Evolutionary conservation across 257 asterid genomes (phyloP), one percentile per base, ranked within the genome.

Genomic region (Thymus quinquecostatus): DNA sequence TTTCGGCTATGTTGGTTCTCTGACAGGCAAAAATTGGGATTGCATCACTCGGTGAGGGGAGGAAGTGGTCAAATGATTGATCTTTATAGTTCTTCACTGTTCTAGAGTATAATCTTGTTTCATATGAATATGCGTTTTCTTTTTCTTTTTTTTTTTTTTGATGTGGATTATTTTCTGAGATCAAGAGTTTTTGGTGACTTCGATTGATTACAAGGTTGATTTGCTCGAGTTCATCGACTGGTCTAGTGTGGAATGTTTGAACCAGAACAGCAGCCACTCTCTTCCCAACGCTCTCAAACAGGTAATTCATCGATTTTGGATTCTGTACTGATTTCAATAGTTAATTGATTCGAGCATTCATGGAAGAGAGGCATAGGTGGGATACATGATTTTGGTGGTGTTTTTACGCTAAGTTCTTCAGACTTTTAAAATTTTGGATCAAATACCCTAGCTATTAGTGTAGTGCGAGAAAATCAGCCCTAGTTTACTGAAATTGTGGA

Each of bases 161-260:
- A 58, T 44, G 13, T 14, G 9, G 30, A 21, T 44, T 49, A 13
- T 64, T 54, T 36, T 36, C 41, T 66, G 67, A n/a, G n/a, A 66
- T 57, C 68, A 58, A 57, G 21, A 13, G 50, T 49, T 74, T 66
- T 36, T 34, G 8, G 30, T 73, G 6, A 33, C 14, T 13, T 27
- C 12, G 33, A 54, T 48, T 66, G 9, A 12, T 3, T 34, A 55
- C 65, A 51, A 91, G 97, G 91, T 87, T 65, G 97, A 89, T 87
- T 86, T 89, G 56, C 74, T 83, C 74, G 96, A 89, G 82, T 91
- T 80, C 49, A 81, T 89, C 54, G 89, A 91, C 79, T 91, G 97
- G 97, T 74, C 89, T 13, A 81, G 96, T 8, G 96, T 91, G 40
- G 95, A 91, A 79, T 91, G 96, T 79, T 89, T 91, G 68, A 91